Conservation (phyloP, 192 early-diverging fungal genomes). For the Phlyctochytrium bullatum region DNA sequence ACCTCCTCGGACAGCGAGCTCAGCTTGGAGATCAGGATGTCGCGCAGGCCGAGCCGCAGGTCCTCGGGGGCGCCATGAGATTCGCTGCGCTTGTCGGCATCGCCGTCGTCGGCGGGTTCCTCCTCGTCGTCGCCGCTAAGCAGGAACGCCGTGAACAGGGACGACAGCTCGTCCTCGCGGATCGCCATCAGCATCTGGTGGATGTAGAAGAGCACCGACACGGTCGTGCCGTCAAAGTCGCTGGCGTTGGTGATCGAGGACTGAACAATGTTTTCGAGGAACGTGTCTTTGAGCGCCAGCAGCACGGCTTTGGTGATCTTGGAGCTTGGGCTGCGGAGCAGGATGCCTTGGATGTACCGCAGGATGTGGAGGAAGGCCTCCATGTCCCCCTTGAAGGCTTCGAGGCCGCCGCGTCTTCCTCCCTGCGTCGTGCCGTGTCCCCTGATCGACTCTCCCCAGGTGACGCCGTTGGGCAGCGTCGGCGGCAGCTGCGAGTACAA, state of each 20-base stretch:
- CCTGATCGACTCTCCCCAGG: constrained; percentile 17
- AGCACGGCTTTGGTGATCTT: constrained; percentile 61
- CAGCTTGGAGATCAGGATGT: constrained; percentile 81
- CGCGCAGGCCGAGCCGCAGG: constrained; percentile 36
- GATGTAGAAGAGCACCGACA: constrained; percentile 86
- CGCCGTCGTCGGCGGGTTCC: constrained; percentile 30
- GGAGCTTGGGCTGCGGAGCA: constrained; percentile 67
- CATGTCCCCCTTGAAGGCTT: constrained; percentile 66
- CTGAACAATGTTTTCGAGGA: constrained; percentile 84
- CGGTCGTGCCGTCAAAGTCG: constrained; percentile 88
- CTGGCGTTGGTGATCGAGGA: constrained; percentile 82
- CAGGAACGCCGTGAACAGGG: constrained; percentile 74
- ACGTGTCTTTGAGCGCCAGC: constrained; percentile 67
- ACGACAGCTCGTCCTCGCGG: constrained; percentile 66
- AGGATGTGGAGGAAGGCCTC: constrained; percentile 67
- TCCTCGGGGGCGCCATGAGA: not conserved
- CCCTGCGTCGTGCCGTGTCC: constrained; percentile 30
- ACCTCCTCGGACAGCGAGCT: constrained; percentile 84
- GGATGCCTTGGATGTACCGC: constrained; percentile 71
- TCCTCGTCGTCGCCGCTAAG: constrained; percentile 59
- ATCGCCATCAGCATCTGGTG: constrained; percentile 74
- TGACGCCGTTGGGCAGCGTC: constrained; percentile 30
- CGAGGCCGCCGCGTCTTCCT: constrained; percentile 21
- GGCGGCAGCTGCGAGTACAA: constrained; percentile 86
- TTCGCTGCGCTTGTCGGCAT: not conserved